These are phyloP conservation scores for Lophiostoma macrostomum DNA, from an alignment of 495 filamentous ascomycete genomes.

Conservation along the genomic window DNA sequence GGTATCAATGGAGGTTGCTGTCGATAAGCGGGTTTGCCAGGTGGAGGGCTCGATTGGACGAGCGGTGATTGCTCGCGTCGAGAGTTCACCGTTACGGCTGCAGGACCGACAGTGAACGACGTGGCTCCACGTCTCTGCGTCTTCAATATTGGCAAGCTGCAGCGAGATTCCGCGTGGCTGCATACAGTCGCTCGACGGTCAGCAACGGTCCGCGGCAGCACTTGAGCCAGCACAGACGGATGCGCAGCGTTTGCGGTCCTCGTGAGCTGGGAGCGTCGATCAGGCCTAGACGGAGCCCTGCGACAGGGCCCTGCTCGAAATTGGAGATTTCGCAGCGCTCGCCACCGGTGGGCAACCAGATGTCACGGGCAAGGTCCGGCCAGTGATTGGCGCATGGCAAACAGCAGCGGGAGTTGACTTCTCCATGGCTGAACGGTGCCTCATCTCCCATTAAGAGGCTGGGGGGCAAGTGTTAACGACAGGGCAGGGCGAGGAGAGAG, in stretches of 20 bases:
- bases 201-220: neutral
- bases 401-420: too few species aligned
- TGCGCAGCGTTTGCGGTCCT: slow-evolving; percentile 6
- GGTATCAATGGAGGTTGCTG: too few species aligned
- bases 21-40: too few species aligned
- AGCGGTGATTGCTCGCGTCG: too few species aligned
- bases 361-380: too few species aligned
- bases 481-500: too few species aligned
- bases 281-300: neutral
- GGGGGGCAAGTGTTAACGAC: too few species aligned
- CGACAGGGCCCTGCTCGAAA: slow-evolving; percentile 6
- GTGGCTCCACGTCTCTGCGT: slow-evolving; percentile 20
- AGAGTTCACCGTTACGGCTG: slow-evolving; percentile 19
- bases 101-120: slow-evolving; percentile 18
- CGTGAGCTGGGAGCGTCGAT: slow-evolving; percentile 15
- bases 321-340: neutral
- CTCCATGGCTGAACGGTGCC: too few species aligned
- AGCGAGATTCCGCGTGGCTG: slow-evolving; percentile 7
- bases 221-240: neutral
- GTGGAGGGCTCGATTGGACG: too few species aligned
- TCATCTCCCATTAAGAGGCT: too few species aligned
- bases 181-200: slow-evolving; percentile 1
- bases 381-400: too few species aligned
- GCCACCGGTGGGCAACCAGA: neutral
- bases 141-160: slow-evolving; percentile 21